Percentiles rank a stretch among this genome's conserved stretches.
These are phyloP conservation scores for Evernia prunastri DNA, from an alignment of 495 filamentous ascomycete genomes.

Conservation along the genomic window DNA sequence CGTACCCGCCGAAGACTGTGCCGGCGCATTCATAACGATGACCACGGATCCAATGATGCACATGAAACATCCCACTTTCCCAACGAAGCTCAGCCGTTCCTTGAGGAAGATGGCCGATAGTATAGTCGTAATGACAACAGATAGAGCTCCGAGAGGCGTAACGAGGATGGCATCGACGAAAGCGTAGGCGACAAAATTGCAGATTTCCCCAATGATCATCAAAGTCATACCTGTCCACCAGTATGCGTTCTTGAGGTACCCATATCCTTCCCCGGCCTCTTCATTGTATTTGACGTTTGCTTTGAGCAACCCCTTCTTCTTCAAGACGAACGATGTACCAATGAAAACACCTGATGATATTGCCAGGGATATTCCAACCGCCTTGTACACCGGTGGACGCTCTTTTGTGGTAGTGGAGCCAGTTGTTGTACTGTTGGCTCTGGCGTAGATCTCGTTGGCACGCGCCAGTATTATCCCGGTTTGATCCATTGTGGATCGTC, in stretches of 20 bases:
- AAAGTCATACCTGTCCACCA: conserved; percentile 97
- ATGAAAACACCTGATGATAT: conserved; percentile 90
- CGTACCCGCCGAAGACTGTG: conserved; percentile 71
- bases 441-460: conserved; percentile 44
- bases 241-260: conserved; percentile 90
- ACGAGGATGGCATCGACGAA: conserved; percentile 97
- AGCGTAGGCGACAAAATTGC: conserved; percentile 96
- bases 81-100: conserved; percentile 89
- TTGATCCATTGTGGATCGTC: conserved; percentile 40
- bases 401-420: conserved; percentile 8
- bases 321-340: conserved; percentile 89
- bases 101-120: conserved; percentile 95
- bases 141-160: conserved; percentile 88
- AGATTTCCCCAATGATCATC: conserved; percentile 95
- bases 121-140: conserved; percentile 88
- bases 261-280: conserved; percentile 93
- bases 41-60: conserved; percentile 91
- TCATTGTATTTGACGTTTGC: conserved; percentile 97
- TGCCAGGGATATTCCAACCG: conserved; percentile 79
- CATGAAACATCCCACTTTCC: conserved; percentile 90
- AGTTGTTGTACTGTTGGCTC: conserved; percentile 32
- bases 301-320: conserved; percentile 83
- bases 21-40: conserved; percentile 89
- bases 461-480: conserved; percentile 35
- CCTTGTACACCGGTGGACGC: conserved; percentile 67